phyloP scores from a whole-genome alignment of 2,329 filamentous ascomycete genomes.

The Apiospora sp. region DNA sequence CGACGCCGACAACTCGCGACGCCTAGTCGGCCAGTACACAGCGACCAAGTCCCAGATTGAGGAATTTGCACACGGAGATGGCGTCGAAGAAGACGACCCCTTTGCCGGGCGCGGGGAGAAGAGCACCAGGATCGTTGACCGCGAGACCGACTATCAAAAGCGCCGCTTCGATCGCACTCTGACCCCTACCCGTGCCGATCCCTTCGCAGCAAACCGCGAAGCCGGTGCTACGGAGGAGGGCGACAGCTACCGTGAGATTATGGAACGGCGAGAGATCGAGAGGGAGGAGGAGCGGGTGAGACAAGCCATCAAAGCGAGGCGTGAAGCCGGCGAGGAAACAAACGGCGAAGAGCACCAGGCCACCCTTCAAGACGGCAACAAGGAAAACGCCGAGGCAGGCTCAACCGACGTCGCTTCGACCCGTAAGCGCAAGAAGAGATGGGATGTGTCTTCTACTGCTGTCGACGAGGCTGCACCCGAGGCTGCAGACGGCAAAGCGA shows the following conservation, averaged over 20 bases:
- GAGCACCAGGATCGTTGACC: constrained; percentile 87
- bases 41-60: constrained; percentile 91
- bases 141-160: constrained; percentile 98
- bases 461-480: constrained; percentile 55
- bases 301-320: constrained; percentile 80
- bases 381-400: constrained; percentile 76
- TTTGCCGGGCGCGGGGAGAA: constrained; percentile 84
- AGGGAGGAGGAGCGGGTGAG: constrained; percentile 90
- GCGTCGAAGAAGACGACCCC: constrained; percentile 91
- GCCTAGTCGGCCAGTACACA: constrained; percentile 94
- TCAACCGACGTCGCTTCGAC: constrained; percentile 69
- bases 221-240: constrained; percentile 74
- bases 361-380: constrained; percentile 76
- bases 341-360: constrained; percentile 71
- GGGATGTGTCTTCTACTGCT: constrained; percentile 77
- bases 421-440: constrained; percentile 91
- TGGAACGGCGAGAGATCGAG: constrained; percentile 90
- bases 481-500: constrained; percentile 67
- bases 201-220: constrained; percentile 80
- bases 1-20: constrained; percentile 75
- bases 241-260: constrained; percentile 86
- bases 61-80: constrained; percentile 86
- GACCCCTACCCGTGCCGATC: constrained; percentile 85
- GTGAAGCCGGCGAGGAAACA: constrained; percentile 57
- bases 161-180: constrained; percentile 88